Evolutionary conservation across 129 eudicot species (phyloP).

Genomic region (Flaveria bidentis): DNA sequence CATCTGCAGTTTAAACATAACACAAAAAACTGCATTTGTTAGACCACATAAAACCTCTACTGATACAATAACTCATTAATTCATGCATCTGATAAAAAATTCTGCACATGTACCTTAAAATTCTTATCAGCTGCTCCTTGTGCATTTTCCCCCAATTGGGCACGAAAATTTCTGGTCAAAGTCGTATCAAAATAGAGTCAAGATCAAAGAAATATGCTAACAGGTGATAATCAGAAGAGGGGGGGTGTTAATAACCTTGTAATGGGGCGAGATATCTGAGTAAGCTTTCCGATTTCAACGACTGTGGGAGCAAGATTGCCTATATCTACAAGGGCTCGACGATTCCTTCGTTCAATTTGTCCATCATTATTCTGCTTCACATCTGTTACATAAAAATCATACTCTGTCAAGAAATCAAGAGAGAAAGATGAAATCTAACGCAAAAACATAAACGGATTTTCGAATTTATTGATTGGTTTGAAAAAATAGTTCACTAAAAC

Average conservation of each 20-base stretch:
- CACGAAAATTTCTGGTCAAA: constrained; percentile 31
- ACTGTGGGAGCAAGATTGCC: constrained; percentile 36
- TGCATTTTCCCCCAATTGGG: constrained; percentile 30
- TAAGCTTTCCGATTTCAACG: constrained; percentile 37
- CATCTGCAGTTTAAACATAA: constrained; percentile 19
- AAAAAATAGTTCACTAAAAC: background rate
- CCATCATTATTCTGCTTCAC: constrained; percentile 34
- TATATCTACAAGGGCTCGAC: constrained; percentile 41
- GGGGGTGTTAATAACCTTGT: constrained; percentile 26
- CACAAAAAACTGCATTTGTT: background rate
- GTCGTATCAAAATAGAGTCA: background rate
- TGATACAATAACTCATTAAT: background rate
- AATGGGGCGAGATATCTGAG: constrained; percentile 27
- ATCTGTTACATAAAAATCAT: constrained; percentile 29
- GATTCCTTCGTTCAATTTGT: constrained; percentile 35
- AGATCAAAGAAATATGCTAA: background rate
- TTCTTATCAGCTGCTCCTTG: constrained; percentile 48
- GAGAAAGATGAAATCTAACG: background rate
- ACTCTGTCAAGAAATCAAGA: background rate
- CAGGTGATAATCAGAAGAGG: background rate
- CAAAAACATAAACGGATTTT: background rate
- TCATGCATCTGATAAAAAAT: background rate
- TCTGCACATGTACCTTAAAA: constrained; percentile 38
- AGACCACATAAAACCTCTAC: background rate
- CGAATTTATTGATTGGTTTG: background rate